Conservation (phyloP, 257 asterid genomes). For the Solanum chmielewskii region DNA sequence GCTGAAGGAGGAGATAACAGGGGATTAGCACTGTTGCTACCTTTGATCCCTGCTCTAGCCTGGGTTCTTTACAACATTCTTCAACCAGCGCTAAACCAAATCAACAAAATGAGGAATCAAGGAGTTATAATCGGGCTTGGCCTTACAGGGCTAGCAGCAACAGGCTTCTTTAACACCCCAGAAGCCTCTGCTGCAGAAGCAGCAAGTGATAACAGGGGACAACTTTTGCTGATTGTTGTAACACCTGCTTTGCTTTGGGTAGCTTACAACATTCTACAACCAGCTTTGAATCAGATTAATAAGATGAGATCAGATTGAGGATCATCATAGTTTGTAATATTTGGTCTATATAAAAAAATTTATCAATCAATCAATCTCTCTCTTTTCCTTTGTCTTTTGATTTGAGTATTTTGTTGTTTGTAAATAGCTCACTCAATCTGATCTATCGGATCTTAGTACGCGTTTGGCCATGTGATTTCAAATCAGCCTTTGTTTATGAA, state of each 20-base stretch:
- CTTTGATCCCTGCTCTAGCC: slow-evolving; percentile 61
- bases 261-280: slow-evolving; percentile 69
- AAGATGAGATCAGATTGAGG: slow-evolving; percentile 55
- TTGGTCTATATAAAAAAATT: not conserved
- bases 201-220: slow-evolving; percentile 65
- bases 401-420: not conserved
- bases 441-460: not conserved
- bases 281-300: slow-evolving; percentile 90
- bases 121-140: slow-evolving; percentile 67
- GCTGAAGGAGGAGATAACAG: slow-evolving; percentile 93
- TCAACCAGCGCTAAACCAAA: slow-evolving; percentile 81
- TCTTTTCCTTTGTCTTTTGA: not conserved
- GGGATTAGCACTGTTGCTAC: slow-evolving; percentile 64
- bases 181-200: slow-evolving; percentile 64
- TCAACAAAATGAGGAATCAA: slow-evolving; percentile 64
- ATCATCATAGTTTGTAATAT: not conserved
- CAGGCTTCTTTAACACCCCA: slow-evolving; percentile 35
- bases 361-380: not conserved
- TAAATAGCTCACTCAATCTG: not conserved
- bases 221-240: slow-evolving; percentile 63
- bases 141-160: slow-evolving; percentile 49
- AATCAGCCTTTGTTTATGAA: not conserved
- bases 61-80: slow-evolving; percentile 91
- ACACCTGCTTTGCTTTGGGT: slow-evolving; percentile 91
- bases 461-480: not conserved